phyloP scores from a whole-genome alignment of 2,329 filamentous ascomycete genomes.

The Alternaria incomplexa region DNA sequence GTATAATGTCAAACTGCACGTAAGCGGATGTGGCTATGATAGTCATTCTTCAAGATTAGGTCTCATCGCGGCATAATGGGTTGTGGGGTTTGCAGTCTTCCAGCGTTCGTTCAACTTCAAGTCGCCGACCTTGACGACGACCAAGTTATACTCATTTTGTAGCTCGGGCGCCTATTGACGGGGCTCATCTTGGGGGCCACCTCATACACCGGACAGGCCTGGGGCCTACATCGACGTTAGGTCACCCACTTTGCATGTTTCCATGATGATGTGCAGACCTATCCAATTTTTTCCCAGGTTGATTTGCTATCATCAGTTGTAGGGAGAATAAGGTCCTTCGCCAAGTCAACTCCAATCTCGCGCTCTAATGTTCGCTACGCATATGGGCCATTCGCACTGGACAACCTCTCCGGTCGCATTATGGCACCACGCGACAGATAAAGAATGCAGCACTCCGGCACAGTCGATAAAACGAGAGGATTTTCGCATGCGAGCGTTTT shows the following conservation, averaged over 20 bases:
- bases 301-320: neutral
- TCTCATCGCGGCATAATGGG: neutral
- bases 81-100: neutral
- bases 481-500: neutral
- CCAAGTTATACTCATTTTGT: neutral
- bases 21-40: neutral
- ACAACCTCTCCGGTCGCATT: neutral
- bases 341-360: neutral
- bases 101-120: neutral
- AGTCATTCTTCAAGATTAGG: neutral
- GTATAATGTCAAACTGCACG: neutral
- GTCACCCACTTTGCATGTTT: too few species aligned
- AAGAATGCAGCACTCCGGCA: neutral
- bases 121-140: neutral
- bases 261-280: too few species aligned
- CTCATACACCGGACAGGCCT: too few species aligned
- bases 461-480: neutral
- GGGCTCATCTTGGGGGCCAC: neutral
- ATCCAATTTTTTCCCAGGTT: too few species aligned
- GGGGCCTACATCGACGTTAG: too few species aligned
- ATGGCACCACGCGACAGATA: neutral
- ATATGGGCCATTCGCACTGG: neutral
- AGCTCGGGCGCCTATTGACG: neutral
- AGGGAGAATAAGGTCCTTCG: neutral
- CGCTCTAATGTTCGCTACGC: neutral